These are phyloP conservation scores for Arthrinium puccinioides DNA, from an alignment of 2,329 filamentous ascomycete species.

Conservation along the genomic window DNA sequence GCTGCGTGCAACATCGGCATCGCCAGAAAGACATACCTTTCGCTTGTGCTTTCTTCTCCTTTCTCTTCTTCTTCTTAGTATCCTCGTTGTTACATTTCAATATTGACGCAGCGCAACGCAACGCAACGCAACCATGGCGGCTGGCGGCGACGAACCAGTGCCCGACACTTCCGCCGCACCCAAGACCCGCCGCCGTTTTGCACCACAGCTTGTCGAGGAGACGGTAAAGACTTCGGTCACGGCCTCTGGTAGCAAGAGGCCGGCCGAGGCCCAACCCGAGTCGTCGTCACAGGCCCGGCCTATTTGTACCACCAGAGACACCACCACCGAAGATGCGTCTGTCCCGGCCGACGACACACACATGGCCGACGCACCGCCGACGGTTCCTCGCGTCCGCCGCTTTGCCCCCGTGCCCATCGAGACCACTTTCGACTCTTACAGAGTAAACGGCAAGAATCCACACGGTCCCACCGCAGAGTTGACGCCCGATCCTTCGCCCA, in stretches of 20 bases:
- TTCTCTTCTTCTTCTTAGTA: too few relatives aligned
- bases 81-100: too few relatives aligned
- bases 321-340: conserved; percentile 19
- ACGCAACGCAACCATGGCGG: conserved; percentile 14
- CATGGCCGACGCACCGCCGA: conserved; percentile 13
- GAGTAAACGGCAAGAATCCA: conserved; percentile 33
- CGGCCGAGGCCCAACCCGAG: not conserved
- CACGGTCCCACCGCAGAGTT: conserved; percentile 50
- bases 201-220: conserved; percentile 25
- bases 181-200: conserved; percentile 23
- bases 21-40: too few relatives aligned
- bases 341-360: conserved; percentile 19
- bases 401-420: conserved; percentile 67
- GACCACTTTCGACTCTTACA: conserved; percentile 57
- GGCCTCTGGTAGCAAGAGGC: conserved; percentile 10
- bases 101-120: too few relatives aligned
- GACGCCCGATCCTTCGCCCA: conserved; percentile 46
- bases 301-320: not conserved
- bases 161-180: conserved; percentile 9
- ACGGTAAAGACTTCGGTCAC: conserved; percentile 20
- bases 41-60: too few relatives aligned
- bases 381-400: conserved; percentile 31
- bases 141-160: conserved; percentile 18
- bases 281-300: too few relatives aligned
- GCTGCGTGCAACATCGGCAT: too few relatives aligned